These are phyloP conservation scores for Sphagnurus paluster DNA, from an alignment of 1,284 basidiomycete species.

Conservation along the genomic window DNA sequence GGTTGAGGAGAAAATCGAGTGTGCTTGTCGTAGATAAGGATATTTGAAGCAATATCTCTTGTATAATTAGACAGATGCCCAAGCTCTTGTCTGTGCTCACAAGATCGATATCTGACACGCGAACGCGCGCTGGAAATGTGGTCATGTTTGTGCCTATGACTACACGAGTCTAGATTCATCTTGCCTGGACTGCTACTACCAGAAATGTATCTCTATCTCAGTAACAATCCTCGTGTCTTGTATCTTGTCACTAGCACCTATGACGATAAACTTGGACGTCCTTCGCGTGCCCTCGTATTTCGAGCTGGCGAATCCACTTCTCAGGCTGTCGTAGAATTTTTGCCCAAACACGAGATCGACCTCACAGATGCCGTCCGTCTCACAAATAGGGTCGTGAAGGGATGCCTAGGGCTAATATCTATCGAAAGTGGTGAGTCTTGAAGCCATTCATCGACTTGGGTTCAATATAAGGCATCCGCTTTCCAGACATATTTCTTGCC, in stretches of 20 bases:
- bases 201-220: slow-evolving; percentile 76
- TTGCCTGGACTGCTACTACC: too few relatives aligned
- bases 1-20: slow-evolving; percentile 29
- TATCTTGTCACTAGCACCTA: slow-evolving; percentile 71
- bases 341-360: slow-evolving; percentile 73
- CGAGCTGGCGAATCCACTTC: slow-evolving; percentile 58
- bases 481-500: slow-evolving; percentile 76
- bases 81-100: background rate
- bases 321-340: slow-evolving; percentile 82
- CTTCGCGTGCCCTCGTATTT: slow-evolving; percentile 67
- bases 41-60: slow-evolving; percentile 13
- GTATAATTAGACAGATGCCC: background rate
- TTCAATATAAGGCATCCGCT: slow-evolving; percentile 6
- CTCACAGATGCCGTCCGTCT: slow-evolving; percentile 60
- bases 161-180: too few relatives aligned
- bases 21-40: slow-evolving; percentile 25
- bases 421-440: slow-evolving; percentile 62
- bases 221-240: slow-evolving; percentile 62
- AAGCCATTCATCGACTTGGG: background rate
- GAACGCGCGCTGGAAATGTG: too few relatives aligned
- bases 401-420: slow-evolving; percentile 79
- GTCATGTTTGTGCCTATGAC: too few relatives aligned
- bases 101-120: background rate
- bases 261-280: slow-evolving; percentile 60
- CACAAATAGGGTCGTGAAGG: slow-evolving; percentile 70